phyloP scores from a whole-genome alignment of 306 rosid genomes.

The Castanopsis chinensis region DNA sequence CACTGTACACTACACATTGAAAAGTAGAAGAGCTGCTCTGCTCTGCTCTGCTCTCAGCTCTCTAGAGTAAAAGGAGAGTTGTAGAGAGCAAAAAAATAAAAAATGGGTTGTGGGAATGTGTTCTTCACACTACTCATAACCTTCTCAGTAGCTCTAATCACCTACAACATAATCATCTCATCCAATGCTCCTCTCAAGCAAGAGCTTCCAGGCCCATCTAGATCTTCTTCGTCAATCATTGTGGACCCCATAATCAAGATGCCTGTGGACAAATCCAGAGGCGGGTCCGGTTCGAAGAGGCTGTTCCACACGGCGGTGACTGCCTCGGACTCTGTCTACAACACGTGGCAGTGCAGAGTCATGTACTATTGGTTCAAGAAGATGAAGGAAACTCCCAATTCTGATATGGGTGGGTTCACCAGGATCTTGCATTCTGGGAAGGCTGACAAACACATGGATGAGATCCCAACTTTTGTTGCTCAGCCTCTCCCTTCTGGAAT shows the following conservation, averaged over 20 bases:
- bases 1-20: too few species aligned
- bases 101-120: constrained; percentile 90
- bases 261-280: constrained; percentile 53
- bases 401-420: constrained; percentile 97
- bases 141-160: constrained; percentile 86
- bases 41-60: neutral
- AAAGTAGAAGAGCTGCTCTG: too few species aligned
- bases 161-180: constrained; percentile 91
- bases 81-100: neutral
- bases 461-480: constrained; percentile 97
- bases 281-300: constrained; percentile 38
- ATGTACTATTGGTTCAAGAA: constrained; percentile 97
- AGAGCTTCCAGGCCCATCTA: constrained; percentile 84
- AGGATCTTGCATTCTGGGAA: constrained; percentile 91
- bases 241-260: constrained; percentile 87
- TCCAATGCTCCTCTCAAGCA: constrained; percentile 79
- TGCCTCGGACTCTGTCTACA: constrained; percentile 86
- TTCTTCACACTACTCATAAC: constrained; percentile 68
- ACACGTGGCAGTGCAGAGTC: constrained; percentile 92
- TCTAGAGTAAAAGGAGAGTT: too few species aligned
- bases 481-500: constrained; percentile 93
- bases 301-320: constrained; percentile 96
- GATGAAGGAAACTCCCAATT: constrained; percentile 43
- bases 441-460: constrained; percentile 72
- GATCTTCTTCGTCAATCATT: constrained; percentile 31